Conservation (phyloP, 441 rosid genomes). For the Gossypium lobatum region DNA sequence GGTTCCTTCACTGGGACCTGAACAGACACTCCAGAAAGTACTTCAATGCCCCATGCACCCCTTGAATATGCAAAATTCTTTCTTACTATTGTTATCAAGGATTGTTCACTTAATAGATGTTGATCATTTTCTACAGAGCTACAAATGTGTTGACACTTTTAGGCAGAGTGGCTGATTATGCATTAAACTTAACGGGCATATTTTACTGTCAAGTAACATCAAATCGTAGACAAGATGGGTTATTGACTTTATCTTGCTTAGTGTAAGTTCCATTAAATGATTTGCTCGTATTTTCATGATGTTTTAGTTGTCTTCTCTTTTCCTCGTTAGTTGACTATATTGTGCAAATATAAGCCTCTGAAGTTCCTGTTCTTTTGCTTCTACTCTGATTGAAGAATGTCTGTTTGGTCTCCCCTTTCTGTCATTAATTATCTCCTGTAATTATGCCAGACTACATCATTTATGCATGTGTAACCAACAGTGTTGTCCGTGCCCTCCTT, state of each 20-base stretch:
- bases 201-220: slow-evolving; percentile 46
- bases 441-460: neutral
- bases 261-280: slow-evolving; percentile 46
- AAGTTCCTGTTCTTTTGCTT: neutral
- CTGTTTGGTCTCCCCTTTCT: neutral
- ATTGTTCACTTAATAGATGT: slow-evolving; percentile 8
- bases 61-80: slow-evolving; percentile 6
- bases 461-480: neutral
- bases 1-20: slow-evolving; percentile 72
- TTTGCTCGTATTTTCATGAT: neutral
- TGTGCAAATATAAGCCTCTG: neutral
- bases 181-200: slow-evolving; percentile 59
- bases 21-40: slow-evolving; percentile 65
- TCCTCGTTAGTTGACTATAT: neutral
- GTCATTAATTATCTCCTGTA: neutral
- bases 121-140: slow-evolving; percentile 39
- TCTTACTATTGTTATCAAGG: neutral
- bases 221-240: slow-evolving; percentile 33
- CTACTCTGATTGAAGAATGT: neutral
- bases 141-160: slow-evolving; percentile 54
- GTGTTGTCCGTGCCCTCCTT: neutral
- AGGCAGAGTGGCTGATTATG: slow-evolving; percentile 49
- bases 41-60: neutral
- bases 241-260: slow-evolving; percentile 29
- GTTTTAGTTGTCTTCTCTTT: neutral